These are phyloP conservation scores for Geotrichum bryndzae DNA, from an alignment of 1,139 yeast genomes.

Conservation along the genomic window DNA sequence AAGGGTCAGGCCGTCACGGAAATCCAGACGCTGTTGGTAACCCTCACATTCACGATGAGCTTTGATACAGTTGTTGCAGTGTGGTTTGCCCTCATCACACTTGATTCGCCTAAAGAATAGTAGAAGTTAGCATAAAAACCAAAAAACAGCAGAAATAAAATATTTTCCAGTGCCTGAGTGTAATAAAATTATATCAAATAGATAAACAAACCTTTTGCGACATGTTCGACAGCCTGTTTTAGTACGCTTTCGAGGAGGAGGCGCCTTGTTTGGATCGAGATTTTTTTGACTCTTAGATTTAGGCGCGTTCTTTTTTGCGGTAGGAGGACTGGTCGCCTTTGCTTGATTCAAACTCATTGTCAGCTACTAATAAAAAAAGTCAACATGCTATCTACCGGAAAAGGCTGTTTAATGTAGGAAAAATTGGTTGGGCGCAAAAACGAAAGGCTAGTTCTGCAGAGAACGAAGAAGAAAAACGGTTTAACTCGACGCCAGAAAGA, in stretches of 20 bases:
- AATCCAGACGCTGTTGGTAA: slow-evolving; percentile 9
- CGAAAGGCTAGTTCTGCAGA: no score
- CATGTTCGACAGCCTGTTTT: slow-evolving; percentile 31
- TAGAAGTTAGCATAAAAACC: not conserved
- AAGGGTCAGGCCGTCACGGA: slow-evolving; percentile 11
- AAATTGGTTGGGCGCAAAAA: not conserved
- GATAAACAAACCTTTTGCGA: slow-evolving; percentile 20
- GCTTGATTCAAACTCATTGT: not conserved
- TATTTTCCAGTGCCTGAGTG: not conserved
- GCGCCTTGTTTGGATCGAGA: not conserved
- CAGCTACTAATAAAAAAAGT: not conserved
- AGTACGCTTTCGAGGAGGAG: slow-evolving; percentile 18
- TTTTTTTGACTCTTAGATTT: not conserved
- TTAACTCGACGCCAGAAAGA: no score
- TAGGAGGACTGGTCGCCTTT: not conserved
- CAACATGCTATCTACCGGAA: not conserved
- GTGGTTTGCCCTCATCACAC: slow-evolving; percentile 29
- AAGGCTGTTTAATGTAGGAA: not conserved
- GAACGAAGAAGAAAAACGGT: no score
- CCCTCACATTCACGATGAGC: slow-evolving; percentile 24
- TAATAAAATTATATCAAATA: no score
- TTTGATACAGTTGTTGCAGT: slow-evolving; percentile 25
- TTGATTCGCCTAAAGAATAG: slow-evolving; percentile 22
- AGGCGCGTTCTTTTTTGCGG: not conserved
- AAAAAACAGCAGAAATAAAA: not conserved